A percentile compares a stretch with the other conserved stretches of the same genome.
Conservation (phyloP, 148 eudicot genomes). For the Pharnaceum exiguum region DNA sequence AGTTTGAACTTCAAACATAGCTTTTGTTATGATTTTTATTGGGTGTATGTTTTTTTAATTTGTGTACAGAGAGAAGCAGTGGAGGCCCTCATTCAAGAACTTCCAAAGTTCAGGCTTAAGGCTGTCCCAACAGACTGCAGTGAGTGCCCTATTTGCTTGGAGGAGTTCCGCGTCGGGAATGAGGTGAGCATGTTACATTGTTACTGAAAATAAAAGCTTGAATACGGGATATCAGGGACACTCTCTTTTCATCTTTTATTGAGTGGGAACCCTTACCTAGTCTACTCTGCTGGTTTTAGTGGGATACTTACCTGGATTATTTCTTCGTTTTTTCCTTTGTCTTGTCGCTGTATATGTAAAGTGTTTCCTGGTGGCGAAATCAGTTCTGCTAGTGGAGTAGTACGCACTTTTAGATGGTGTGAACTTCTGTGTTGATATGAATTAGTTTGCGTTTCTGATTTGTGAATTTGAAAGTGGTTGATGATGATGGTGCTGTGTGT, state of each 20-base stretch:
- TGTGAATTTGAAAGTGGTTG: too few species aligned
- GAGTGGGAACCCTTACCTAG: too few species aligned
- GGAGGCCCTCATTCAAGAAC: conserved; percentile 92
- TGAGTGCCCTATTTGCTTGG: conserved; percentile 95
- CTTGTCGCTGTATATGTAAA: too few species aligned
- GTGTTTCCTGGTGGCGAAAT: too few species aligned
- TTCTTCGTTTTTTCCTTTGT: too few species aligned
- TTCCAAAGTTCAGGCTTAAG: conserved; percentile 80
- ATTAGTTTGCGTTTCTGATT: too few species aligned
- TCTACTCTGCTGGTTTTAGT: too few species aligned
- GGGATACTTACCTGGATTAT: too few species aligned
- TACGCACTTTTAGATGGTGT: too few species aligned
- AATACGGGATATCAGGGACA: not conserved
- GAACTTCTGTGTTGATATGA: too few species aligned
- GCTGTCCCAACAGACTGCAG: conserved; percentile 96
- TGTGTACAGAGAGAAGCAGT: conserved; percentile 80
- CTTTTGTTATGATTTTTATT: not conserved
- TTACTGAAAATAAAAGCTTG: not conserved
- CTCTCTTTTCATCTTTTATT: not conserved
- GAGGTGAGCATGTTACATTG: conserved; percentile 47
- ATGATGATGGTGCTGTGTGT: too few species aligned
- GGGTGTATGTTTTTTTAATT: not conserved
- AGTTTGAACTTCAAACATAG: not conserved
- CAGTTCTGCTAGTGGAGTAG: too few species aligned
- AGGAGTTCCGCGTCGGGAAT: conserved; percentile 86